These are phyloP conservation scores for Colletotrichum camelliae DNA, from an alignment of 2,329 filamentous ascomycete species.

Conservation along the genomic window DNA sequence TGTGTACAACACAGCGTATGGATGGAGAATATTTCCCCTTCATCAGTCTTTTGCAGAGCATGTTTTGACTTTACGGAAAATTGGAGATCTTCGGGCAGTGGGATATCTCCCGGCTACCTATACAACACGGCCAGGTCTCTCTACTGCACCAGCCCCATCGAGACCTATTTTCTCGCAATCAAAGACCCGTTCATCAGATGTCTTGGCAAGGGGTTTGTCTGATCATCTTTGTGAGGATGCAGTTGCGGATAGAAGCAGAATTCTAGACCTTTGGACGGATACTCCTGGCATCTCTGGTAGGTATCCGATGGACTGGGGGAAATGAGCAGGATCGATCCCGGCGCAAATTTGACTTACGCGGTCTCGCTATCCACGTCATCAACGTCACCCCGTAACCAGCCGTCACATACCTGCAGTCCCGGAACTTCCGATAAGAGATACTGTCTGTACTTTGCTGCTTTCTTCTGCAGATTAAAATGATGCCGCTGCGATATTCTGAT, in stretches of 20 bases:
- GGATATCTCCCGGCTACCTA: not conserved
- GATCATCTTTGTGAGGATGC: not conserved
- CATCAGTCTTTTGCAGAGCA: no score
- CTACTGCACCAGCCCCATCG: not conserved
- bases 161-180: not conserved
- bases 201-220: not conserved
- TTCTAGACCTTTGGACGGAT: not conserved
- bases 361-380: not conserved
- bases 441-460: not conserved
- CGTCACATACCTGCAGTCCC: not conserved
- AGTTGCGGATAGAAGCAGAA: not conserved
- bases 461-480: not conserved
- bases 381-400: not conserved
- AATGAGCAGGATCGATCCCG: not conserved
- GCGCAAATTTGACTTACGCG: not conserved
- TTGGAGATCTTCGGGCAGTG: not conserved
- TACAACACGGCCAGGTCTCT: not conserved
- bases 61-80: not conserved
- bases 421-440: not conserved
- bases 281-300: not conserved
- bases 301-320: not conserved
- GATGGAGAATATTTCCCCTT: not conserved
- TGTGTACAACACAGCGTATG: not conserved
- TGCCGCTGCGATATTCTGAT: not conserved
- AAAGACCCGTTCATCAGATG: not conserved